These are phyloP conservation scores for Lentinula edodes DNA, from an alignment of 768 basidiomycete genomes.

Conservation along the genomic window DNA sequence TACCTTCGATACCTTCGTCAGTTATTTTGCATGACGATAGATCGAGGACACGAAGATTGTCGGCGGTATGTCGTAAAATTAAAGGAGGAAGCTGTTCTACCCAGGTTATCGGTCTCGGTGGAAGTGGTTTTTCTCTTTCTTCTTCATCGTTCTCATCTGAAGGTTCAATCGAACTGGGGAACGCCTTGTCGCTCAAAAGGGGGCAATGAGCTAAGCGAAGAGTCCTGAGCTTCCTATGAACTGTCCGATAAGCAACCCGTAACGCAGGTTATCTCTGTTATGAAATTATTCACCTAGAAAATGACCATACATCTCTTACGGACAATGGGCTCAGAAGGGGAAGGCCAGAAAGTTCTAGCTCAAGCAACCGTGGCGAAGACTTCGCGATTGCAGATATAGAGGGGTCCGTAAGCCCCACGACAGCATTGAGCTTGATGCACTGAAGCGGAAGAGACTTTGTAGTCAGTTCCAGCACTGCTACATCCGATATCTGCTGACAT, in stretches of 20 bases:
- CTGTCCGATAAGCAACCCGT: conserved; percentile 9
- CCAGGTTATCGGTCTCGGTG: conserved; percentile 54
- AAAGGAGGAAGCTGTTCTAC: conserved; percentile 59
- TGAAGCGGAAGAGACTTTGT: conserved; percentile 62
- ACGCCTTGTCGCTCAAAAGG: conserved; percentile 71
- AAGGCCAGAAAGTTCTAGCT: conserved; percentile 74
- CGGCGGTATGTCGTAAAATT: conserved; percentile 57
- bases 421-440: conserved; percentile 68
- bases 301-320: conserved; percentile 77
- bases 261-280: conserved; percentile 1
- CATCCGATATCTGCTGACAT: conserved; percentile 72
- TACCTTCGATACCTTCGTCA: conserved; percentile 70
- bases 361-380: conserved; percentile 70
- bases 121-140: conserved; percentile 50
- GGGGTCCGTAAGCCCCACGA: conserved; percentile 54
- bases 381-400: conserved; percentile 67
- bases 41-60: conserved; percentile 76
- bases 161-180: conserved; percentile 48
- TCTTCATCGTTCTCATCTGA: conserved; percentile 16
- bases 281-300: conserved; percentile 44
- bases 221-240: conserved; percentile 58
- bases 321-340: conserved; percentile 62
- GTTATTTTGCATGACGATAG: conserved; percentile 71
- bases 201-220: conserved; percentile 76
- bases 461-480: conserved; percentile 69